Evolutionary conservation across 1,284 basidiomycete species (phyloP), one percentile per base, ranked within the genome.

Genomic region (Leccinum angustisporum): DNA sequence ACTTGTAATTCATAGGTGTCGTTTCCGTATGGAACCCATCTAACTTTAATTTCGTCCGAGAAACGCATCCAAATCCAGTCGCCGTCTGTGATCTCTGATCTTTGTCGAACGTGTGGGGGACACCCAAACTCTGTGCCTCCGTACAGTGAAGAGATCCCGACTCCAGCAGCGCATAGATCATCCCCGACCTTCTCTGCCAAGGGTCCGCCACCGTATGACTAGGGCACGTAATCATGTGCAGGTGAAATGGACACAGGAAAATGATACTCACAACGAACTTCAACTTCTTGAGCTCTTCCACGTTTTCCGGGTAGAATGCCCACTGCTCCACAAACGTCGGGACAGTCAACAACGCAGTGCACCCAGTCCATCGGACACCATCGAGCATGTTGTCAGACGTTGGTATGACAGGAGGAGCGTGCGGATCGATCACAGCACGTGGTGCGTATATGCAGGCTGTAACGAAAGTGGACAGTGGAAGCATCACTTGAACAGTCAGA

Each of bases 21-120:
- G 43, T 73, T 69, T 5, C 67, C 73, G 4, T 72, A 54, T 1
- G 67, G 66, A 2, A 62, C 63, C 71, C 72, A 76, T 14, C 72
- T 63, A 1, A 68, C 25, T 4, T 65, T 61, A 11, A 61, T 16
- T 0, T 61, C 21, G 3, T 66, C 60, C 1, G 62, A 43, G 11
- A 73, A 59, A 7, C 40, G 57, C 38, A 71, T n/a, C 69, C 69
- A 77, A 13, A 59, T 52, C 76, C 75, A 77, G 11, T 75, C 69
- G 1, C 67, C 63, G 33, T 66, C 67, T 2, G 43, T 46, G 16
- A 66, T 61, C 0, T 66, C 53, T 7, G 34, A 3, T 54, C 33
- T 53, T 21, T 1, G 34, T 52, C 14, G 52, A 48, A 36, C 25
- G n/a, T n/a, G 3, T 13, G 30, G 30, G 16, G 51, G 58, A 36